Base-by-base conservation (phyloP, 116 monocot species). In the Zostera marina region DNA sequence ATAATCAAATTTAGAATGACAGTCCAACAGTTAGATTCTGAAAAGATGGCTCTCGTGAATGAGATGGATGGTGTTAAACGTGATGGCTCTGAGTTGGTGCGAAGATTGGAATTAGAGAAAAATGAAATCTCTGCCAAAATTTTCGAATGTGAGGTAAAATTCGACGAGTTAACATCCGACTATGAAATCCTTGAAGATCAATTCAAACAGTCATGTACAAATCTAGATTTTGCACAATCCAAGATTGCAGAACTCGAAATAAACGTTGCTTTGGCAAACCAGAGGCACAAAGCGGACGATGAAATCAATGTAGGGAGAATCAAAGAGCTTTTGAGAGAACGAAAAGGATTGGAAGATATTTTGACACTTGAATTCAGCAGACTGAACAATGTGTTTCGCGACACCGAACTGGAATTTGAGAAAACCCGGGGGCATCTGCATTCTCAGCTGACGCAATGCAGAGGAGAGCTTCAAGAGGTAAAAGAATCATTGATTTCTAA, bases 201-300 rank as follows among this genome's bases (percentile, higher is more conserved):
- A 21, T 62, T 56, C 60, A 44, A 42, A 39, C 73, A 81, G 56
- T 62, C 65, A 9, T 61, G 56, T 41, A 7, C 12, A 47, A 68
- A 76, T 16, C 67, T 85, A 5, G 55, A 66, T 8, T 42, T 9
- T 41, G 68, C 76, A n/a, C 68, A 69, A 42, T 58, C 40, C 19
- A 76, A 39, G 56, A 40, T 70, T 11, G 23, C 61, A 42, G 68
- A 81, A 68, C 7, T 74, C 8, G 68, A 53, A 58, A 41, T 14
- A 72, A 24, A 1, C 62, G 68, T 47, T 48, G 24, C 2, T 41
- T 65, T 94, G 0, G 60, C 73, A 9, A 88, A 77, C 32, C 88
- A 85, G 59, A 88, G 82, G 62, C 54, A 58, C 66, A 82, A 60
- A 62, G 76, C 63, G 46, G 88, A 68, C 54, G 77, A 74, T 62